These are phyloP conservation scores for Candida berthetii DNA, from an alignment of 805 yeast species.

Conservation along the genomic window DNA sequence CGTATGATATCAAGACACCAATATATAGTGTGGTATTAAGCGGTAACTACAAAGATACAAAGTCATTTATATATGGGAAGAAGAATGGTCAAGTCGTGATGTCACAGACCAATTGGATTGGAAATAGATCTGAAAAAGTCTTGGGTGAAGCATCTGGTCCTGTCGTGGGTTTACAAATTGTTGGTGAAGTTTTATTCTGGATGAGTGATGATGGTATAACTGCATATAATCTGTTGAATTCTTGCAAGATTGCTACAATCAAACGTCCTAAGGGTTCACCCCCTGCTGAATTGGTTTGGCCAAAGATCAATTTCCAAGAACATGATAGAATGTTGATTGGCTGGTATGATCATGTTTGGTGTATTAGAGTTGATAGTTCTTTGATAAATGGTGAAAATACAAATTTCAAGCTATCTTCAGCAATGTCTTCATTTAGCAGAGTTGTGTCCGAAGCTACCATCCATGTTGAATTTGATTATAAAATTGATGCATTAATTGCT, in stretches of 20 bases:
- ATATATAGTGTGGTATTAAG: conserved; percentile 83
- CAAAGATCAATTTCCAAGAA: conserved; percentile 64
- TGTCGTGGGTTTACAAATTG: conserved; percentile 56
- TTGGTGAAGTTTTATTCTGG: conserved; percentile 72
- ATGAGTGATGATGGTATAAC: conserved; percentile 78
- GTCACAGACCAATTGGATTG: conserved; percentile 83
- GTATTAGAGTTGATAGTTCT: conserved; percentile 39
- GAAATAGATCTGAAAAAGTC: conserved; percentile 64
- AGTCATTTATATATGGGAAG: conserved; percentile 81
- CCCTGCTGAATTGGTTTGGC: conserved; percentile 80
- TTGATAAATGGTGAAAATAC: conserved; percentile 6
- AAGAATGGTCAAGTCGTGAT: conserved; percentile 76
- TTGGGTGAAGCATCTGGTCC: conserved; percentile 63
- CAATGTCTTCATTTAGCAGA: conserved; percentile 43
- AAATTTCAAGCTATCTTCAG: conserved; percentile 26
- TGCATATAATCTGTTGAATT: conserved; percentile 51
- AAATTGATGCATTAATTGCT: conserved; percentile 49
- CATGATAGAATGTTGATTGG: conserved; percentile 65
- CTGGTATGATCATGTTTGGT: conserved; percentile 81
- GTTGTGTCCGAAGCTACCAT: conserved; percentile 36
- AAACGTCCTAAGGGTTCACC: conserved; percentile 49
- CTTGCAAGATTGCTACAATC: conserved; percentile 42
- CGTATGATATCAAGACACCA: conserved; percentile 82
- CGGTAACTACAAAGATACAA: conserved; percentile 53
- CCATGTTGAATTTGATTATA: conserved; percentile 33